Conservation (phyloP, 805 yeast genomes). For the Ogataea henricii region DNA sequence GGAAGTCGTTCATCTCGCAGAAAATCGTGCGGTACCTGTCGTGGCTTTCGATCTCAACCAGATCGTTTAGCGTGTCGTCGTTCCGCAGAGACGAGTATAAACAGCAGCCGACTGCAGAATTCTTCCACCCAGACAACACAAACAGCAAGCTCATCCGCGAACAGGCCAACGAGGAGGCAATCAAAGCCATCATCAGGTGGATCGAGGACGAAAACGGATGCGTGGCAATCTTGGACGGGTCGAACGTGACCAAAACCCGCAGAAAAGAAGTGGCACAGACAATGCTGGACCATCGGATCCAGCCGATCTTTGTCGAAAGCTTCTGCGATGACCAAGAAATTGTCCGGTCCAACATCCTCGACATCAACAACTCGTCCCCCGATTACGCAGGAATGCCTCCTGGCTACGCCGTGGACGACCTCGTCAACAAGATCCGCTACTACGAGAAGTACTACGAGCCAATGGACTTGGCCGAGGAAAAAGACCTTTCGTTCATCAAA, state of each 20-base stretch:
- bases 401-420: slow-evolving; percentile 71
- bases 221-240: slow-evolving; percentile 93
- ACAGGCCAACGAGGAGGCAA: slow-evolving; percentile 71
- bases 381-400: slow-evolving; percentile 72
- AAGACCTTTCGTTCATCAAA: slow-evolving; percentile 79
- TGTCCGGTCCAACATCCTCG: slow-evolving; percentile 76
- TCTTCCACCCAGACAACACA: slow-evolving; percentile 67
- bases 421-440: slow-evolving; percentile 67
- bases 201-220: slow-evolving; percentile 75
- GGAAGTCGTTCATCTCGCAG: slow-evolving; percentile 92
- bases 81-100: slow-evolving; percentile 67
- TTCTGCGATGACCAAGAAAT: slow-evolving; percentile 84
- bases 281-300: slow-evolving; percentile 64
- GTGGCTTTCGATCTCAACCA: slow-evolving; percentile 87
- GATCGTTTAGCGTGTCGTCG: slow-evolving; percentile 85
- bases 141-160: slow-evolving; percentile 65
- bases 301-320: slow-evolving; percentile 91
- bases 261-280: slow-evolving; percentile 60
- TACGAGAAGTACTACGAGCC: slow-evolving; percentile 81
- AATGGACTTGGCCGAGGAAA: slow-evolving; percentile 57
- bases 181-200: slow-evolving; percentile 84
- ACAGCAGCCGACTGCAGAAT: slow-evolving; percentile 70
- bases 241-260: slow-evolving; percentile 78
- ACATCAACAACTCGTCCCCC: slow-evolving; percentile 85
- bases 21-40: slow-evolving; percentile 89